Evolutionary conservation across 148 eudicot genomes (phyloP), one percentile per base, ranked within the genome.

Genomic region (Bassia scoparia): DNA sequence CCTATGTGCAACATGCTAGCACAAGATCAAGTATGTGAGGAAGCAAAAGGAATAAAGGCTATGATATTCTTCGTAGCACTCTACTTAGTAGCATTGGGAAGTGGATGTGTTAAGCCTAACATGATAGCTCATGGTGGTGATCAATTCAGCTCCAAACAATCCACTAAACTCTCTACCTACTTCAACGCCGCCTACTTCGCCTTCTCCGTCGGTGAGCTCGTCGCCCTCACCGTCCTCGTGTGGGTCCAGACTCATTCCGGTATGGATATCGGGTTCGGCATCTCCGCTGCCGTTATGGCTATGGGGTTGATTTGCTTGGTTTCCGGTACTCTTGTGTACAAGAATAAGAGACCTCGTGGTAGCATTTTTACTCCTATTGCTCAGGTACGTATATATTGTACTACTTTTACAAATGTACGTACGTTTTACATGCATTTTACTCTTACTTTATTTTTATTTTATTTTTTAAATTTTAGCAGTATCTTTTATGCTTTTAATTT

Each of bases 61-160:
- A 50, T 87, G 2, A 86, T 96, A 55, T 96, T 96, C 62, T 96
- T 86, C 70, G 80, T 87, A 62, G 97, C 99, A 66, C 85, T 96
- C 0, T 96, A 92, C 70, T 69, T 96, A 69, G 99, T 96, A 69
- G 99, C 99, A 21, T 31, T 96, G 59, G 99, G 99, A 38, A 96
- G 99, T 83, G 99, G 99, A 0, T 96, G 99, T 74, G 90, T 96
- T 2, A 96, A 96, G 76, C 99, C 99, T 1, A 96, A 96, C 77
- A 96, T 96, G 97, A 86, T 96, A 70, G 91, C 99, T 46, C 96
- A 92, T 81, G 99, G 99, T 17, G 99, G 87, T 67, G 97, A 96
- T 76, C 99, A 96, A 54, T 96, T 96, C 84, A 80, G 78, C 46
- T 75, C 84, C 26, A 86, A 86, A 48, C 88, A 87, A 30, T 83